Base-by-base conservation (phyloP, 176 grass and related monocot genomes). In the Areca catechu region DNA sequence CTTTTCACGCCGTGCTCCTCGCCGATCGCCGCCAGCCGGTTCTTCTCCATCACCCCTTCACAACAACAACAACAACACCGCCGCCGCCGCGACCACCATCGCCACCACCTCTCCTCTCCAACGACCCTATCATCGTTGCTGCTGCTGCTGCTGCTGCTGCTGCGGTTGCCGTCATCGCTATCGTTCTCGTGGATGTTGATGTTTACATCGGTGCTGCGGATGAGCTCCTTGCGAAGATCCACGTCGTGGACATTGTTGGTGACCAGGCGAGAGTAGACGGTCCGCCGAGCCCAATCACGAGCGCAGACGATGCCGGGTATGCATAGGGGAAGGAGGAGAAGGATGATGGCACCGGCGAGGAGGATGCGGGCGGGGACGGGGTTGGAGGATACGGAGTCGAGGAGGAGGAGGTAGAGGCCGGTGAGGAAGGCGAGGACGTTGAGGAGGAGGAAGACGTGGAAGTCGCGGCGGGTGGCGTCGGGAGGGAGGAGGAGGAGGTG, bases 1-100 rank as follows among this genome's bases (percentile, higher is more conserved):
- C 64, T 87, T 66, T 59, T 77, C 16, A 78, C 86, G 24, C 68
- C 75, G 50, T 97, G 86, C 56, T 97, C 92, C 48, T 91, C 92
- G 51, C 75, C 74, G 10, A 91, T 80, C 63, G 67, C 61, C 28
- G 47, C 7, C 20, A 90, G 12, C 18, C 43, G 30, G 18, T 66
- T 68, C 74, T 80, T 90, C 5, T 71, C 75, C 6, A 81, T 34
- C 20, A 81, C 28, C 20, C 53, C 37, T n/a, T 54, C 19, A 24
- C 52, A 81, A n/a, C n/a, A n/a, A n/a, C n/a, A n/a, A n/a, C n/a
- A n/a, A n/a, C n/a, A n/a, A 53, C 74, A 75, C 19, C 63, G 29
- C 24, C 27, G 55, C 37, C 68, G 4, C 66, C 37, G 19, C 48
- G 24, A 56, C 7, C 20, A 50, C 53, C 7, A 50, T 18, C 22